Evolutionary conservation across 2,329 filamentous ascomycete genomes (phyloP).

Genomic region (Exutisphaerella laricina): DNA sequence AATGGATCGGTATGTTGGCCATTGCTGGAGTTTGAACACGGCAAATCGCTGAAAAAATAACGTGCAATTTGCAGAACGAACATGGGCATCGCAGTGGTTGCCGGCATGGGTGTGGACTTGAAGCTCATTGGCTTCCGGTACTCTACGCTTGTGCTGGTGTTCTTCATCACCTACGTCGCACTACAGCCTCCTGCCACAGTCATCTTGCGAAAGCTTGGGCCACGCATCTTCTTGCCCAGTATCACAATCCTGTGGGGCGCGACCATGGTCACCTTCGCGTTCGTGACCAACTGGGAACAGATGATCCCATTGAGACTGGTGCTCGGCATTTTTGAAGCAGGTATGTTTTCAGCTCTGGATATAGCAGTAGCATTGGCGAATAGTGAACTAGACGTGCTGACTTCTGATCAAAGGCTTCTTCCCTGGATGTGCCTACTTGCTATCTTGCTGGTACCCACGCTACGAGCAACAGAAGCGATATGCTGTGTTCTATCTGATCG

Average conservation of each 20-base stretch:
- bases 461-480: conserved; percentile 36
- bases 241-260: conserved; percentile 53
- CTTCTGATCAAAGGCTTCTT: too few species aligned
- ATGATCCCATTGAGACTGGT: conserved; percentile 54
- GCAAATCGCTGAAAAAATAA: neutral
- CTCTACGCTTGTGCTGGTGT: conserved; percentile 56
- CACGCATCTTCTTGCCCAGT: conserved; percentile 31
- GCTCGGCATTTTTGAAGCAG: conserved; percentile 57
- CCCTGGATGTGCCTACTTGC: conserved; percentile 56
- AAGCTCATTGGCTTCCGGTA: conserved; percentile 30
- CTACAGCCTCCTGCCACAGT: conserved; percentile 68
- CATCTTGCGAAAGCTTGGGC: conserved; percentile 60
- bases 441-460: conserved; percentile 54
- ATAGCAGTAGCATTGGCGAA: too few species aligned
- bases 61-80: conserved; percentile 21
- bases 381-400: conserved; percentile 45
- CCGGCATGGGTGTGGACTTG: conserved; percentile 33
- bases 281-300: conserved; percentile 37
- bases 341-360: too few species aligned
- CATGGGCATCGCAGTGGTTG: conserved; percentile 33
- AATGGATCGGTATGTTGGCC: conserved; percentile 35
- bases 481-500: conserved; percentile 47
- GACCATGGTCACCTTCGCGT: conserved; percentile 61
- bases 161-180: conserved; percentile 67
- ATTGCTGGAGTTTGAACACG: neutral